These are phyloP conservation scores for Cercospora sp. DNA, from an alignment of 2,329 filamentous ascomycete species.

Conservation along the genomic window DNA sequence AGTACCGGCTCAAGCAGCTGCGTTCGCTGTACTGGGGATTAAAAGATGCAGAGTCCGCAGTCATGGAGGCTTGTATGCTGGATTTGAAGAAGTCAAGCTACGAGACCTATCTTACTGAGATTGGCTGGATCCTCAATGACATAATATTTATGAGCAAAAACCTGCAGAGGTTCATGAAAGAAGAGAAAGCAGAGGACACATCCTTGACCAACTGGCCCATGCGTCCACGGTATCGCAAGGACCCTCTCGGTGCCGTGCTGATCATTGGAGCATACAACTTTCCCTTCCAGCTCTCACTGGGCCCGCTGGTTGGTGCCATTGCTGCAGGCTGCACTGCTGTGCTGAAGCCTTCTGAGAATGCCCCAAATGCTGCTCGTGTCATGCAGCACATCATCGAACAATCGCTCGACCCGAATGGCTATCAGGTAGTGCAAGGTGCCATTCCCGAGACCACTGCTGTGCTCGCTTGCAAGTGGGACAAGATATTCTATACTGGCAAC, in stretches of 20 bases:
- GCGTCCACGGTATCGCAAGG: slow-evolving; percentile 76
- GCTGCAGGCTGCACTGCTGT: slow-evolving; percentile 87
- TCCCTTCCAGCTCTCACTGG: slow-evolving; percentile 76
- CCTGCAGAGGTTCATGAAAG: slow-evolving; percentile 77
- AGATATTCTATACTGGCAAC: slow-evolving; percentile 94
- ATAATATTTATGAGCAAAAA: slow-evolving; percentile 76
- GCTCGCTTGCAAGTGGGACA: slow-evolving; percentile 90
- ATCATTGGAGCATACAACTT: slow-evolving; percentile 94
- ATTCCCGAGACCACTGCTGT: slow-evolving; percentile 78
- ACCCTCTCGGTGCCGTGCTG: slow-evolving; percentile 79
- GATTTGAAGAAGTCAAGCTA: slow-evolving; percentile 77
- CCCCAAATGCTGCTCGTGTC: slow-evolving; percentile 74
- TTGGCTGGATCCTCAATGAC: slow-evolving; percentile 77
- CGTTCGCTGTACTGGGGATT: slow-evolving; percentile 93
- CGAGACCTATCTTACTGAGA: slow-evolving; percentile 74
- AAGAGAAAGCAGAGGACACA: slow-evolving; percentile 73
- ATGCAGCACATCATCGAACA: slow-evolving; percentile 75
- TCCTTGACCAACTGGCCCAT: slow-evolving; percentile 67
- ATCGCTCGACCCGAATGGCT: slow-evolving; percentile 74
- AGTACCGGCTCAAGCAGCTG: slow-evolving; percentile 81
- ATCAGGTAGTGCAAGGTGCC: slow-evolving; percentile 76
- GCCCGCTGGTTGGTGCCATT: slow-evolving; percentile 84
- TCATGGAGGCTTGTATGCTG: slow-evolving; percentile 71
- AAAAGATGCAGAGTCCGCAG: slow-evolving; percentile 71
- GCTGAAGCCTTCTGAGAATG: slow-evolving; percentile 85